Evolutionary conservation across 768 basidiomycete species (phyloP).

Genomic region (Trametes villosa): DNA sequence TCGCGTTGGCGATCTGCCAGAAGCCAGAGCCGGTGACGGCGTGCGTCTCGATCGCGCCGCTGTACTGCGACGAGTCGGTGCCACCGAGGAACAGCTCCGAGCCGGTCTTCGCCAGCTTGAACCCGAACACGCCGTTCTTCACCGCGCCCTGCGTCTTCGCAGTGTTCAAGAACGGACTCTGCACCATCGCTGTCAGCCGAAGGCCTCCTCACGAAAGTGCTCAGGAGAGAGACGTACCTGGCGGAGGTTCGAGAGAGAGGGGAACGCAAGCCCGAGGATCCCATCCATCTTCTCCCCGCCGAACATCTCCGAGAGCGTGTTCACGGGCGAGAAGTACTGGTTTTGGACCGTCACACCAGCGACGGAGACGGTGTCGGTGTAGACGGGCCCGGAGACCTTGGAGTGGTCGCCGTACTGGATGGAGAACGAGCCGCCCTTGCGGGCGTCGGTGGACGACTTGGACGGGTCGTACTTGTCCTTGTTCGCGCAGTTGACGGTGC

Average conservation of each 20-base stretch:
- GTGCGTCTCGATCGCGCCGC: conserved; percentile 36
- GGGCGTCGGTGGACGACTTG: conserved; percentile 29
- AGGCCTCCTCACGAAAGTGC: too few relatives aligned
- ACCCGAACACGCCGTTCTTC: conserved; percentile 31
- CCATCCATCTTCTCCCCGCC: conserved; percentile 23
- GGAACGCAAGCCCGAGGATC: conserved; percentile 32
- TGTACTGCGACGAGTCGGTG: conserved; percentile 38
- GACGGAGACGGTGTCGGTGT: conserved; percentile 40
- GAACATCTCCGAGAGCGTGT: conserved; percentile 21
- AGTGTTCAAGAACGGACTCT: conserved; percentile 28
- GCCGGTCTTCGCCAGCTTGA: conserved; percentile 32
- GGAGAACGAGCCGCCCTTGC: conserved; percentile 32
- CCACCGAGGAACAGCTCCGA: conserved; percentile 45
- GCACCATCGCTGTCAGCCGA: too few relatives aligned
- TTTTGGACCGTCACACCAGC: conserved; percentile 32
- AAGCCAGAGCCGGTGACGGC: conserved; percentile 29
- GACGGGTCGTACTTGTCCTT: conserved; percentile 36
- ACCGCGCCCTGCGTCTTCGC: conserved; percentile 25
- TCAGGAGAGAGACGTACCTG: too few relatives aligned
- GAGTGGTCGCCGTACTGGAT: conserved; percentile 45
- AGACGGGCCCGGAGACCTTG: conserved; percentile 36
- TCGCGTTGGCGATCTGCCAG: conserved; percentile 33
- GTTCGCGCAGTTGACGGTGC: conserved; percentile 15
- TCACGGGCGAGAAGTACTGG: conserved; percentile 28
- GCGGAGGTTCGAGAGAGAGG: conserved; percentile 23